A percentile compares a stretch with the other conserved stretches of the same genome.
phyloP scores from a whole-genome alignment of 768 basidiomycete species.

The Chalciporus chontae region DNA sequence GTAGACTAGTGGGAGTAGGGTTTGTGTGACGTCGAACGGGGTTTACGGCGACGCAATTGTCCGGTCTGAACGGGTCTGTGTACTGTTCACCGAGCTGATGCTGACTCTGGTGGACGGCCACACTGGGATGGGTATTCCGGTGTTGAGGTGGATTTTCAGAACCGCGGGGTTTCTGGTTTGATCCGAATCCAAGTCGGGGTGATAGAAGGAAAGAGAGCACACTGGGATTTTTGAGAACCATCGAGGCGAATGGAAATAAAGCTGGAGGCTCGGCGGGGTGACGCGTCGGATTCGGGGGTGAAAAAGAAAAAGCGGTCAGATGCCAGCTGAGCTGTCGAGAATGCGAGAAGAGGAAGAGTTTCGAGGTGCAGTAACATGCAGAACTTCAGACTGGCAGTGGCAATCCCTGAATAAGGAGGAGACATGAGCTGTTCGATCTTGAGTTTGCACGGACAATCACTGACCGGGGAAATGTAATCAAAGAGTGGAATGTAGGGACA shows the following conservation, averaged over 20 bases:
- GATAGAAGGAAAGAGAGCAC: slow-evolving; percentile 37
- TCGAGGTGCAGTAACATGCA: slow-evolving; percentile 10
- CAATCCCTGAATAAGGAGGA: background rate
- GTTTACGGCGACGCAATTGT: slow-evolving; percentile 10
- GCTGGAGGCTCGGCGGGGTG: background rate
- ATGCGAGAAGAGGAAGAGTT: background rate
- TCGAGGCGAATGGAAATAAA: slow-evolving; percentile 12
- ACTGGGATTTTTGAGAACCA: slow-evolving; percentile 34
- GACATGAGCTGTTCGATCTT: no score
- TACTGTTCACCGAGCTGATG: slow-evolving; percentile 42
- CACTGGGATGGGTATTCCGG: slow-evolving; percentile 49
- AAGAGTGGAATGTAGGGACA: slow-evolving; percentile 6
- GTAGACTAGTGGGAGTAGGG: slow-evolving; percentile 28
- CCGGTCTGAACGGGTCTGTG: slow-evolving; percentile 25
- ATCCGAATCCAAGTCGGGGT: slow-evolving; percentile 32
- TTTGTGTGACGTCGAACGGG: slow-evolving; percentile 26
- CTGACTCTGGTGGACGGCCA: background rate
- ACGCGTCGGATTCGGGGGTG: background rate
- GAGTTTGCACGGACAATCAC: no score
- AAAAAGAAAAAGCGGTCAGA: background rate
- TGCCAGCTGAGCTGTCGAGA: background rate
- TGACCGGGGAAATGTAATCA: background rate
- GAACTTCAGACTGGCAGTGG: background rate
- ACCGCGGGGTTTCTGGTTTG: slow-evolving; percentile 16
- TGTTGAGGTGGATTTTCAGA: slow-evolving; percentile 38